Base-by-base conservation (phyloP, 495 filamentous ascomycete genomes). In the Baudoinia panamericana region DNA sequence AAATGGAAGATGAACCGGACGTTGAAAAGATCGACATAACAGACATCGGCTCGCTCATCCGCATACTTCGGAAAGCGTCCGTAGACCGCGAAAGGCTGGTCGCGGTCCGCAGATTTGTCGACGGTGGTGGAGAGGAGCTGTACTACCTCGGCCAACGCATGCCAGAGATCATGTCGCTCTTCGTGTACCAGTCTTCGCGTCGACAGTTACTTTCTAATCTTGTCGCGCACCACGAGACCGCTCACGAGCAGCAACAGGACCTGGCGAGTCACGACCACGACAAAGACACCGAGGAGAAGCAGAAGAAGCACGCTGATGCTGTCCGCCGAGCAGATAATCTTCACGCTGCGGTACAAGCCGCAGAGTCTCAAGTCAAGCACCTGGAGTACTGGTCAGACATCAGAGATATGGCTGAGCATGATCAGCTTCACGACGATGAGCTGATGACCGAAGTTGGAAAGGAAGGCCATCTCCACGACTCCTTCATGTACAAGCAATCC, bases 21-120 rank as follows among this genome's bases (percentile, higher is more conserved):
- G 48, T 53, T 9, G 46, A 60, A 8, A 51, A 54, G 30, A 71
- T 73, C 41, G 71, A 78, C 27, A 80, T 92, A 34, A 60, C 58
- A 9, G 69, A 84, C 55, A 72, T 86, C 4, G 71, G 69, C 1
- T 64, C 67, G 7, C 65, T 94, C 28, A 67, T 88, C 63, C 48
- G 51, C 24, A 68, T 69, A 2, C 55, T 96, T 38, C 77, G 75
- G 45, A 58, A 56, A 34, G 72, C 76, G 1, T 67, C 80, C 1
- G 81, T 99, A 31, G 92, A 99, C 54, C 70, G 92, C 9, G 86
- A 96, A 63, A 95, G 84, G 61, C 72, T 88, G 36, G 77, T 85
- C 43, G 80, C 75, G 0, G 65, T 95, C 20, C 72, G 74, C 42
- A 79, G 67, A 38, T 99, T 95, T 56, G 58, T 94, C 3, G 62